Evolutionary conservation across 2,329 filamentous ascomycete species (phyloP).

Genomic region (Diaporthe helianthi): DNA sequence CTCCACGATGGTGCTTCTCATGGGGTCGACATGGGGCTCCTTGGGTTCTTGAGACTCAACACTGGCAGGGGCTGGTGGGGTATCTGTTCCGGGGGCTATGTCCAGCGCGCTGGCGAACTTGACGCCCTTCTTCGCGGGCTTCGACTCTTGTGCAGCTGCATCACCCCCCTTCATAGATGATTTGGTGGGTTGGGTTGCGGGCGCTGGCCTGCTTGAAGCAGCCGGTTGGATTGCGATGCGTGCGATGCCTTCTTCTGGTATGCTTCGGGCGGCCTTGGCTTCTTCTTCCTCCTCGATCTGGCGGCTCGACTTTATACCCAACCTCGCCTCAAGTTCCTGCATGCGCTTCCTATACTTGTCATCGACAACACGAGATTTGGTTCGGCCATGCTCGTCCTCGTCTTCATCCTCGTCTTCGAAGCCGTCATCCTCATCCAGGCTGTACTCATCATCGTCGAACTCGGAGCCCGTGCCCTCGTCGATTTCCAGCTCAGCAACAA

Average conservation of each 20-base stretch:
- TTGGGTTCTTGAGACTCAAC: conserved; percentile 38
- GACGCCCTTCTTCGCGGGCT: conserved; percentile 66
- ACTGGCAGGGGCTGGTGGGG: conserved; percentile 40
- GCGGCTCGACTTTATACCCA: conserved; percentile 64
- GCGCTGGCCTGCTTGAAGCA: conserved; percentile 11
- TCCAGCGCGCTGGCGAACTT: conserved; percentile 80
- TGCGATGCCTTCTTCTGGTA: conserved; percentile 59
- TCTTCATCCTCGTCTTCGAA: conserved; percentile 59
- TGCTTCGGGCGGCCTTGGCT: background rate
- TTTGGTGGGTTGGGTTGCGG: conserved; percentile 41
- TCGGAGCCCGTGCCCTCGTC: conserved; percentile 59
- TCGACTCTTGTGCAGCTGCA: conserved; percentile 33
- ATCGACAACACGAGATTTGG: conserved; percentile 69
- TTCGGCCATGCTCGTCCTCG: conserved; percentile 80
- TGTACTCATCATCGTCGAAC: conserved; percentile 26
- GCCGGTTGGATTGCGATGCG: conserved; percentile 58
- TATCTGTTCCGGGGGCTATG: conserved; percentile 59
- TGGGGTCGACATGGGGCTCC: conserved; percentile 36
- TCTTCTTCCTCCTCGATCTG: conserved; percentile 44
- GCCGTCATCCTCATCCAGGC: conserved; percentile 57
- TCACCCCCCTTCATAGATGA: conserved; percentile 39
- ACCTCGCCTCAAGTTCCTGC: conserved; percentile 80
- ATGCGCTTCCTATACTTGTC: conserved; percentile 83
- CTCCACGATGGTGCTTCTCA: conserved; percentile 41
- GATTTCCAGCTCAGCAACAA: conserved; percentile 90